Percentiles rank a stretch among this genome's conserved stretches.
phyloP scores from a whole-genome alignment of 1,284 basidiomycete genomes.

The Sanghuangporus weigelae region DNA sequence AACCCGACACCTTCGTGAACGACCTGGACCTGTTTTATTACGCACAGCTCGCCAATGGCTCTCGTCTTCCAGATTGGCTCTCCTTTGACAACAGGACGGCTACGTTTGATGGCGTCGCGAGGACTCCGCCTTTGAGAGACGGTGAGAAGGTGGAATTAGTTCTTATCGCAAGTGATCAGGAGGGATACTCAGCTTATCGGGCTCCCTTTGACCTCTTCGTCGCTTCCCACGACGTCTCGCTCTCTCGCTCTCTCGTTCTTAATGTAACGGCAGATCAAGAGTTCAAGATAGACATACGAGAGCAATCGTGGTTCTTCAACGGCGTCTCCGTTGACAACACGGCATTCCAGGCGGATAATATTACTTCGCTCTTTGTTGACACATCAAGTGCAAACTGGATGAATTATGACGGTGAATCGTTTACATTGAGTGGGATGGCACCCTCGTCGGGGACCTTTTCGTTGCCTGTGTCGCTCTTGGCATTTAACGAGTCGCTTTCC shows the following conservation, averaged over 20 bases:
- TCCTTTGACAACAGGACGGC: slow-evolving; percentile 59
- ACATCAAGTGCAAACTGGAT: slow-evolving; percentile 58
- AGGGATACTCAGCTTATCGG: slow-evolving; percentile 52
- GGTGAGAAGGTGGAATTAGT: slow-evolving; percentile 38
- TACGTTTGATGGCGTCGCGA: slow-evolving; percentile 75
- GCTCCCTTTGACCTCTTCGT: slow-evolving; percentile 54
- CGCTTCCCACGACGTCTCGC: slow-evolving; percentile 53
- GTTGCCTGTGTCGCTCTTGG: slow-evolving; percentile 58
- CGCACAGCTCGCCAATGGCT: slow-evolving; percentile 60
- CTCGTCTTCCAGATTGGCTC: slow-evolving; percentile 74
- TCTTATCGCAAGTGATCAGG: slow-evolving; percentile 60
- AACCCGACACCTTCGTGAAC: slow-evolving; percentile 57
- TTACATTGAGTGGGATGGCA: slow-evolving; percentile 60
- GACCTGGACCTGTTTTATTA: slow-evolving; percentile 52
- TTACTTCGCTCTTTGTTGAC: slow-evolving; percentile 50
- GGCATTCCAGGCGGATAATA: slow-evolving; percentile 46
- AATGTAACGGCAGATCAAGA: slow-evolving; percentile 44
- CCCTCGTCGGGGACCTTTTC: slow-evolving; percentile 32
- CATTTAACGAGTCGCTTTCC: slow-evolving; percentile 59
- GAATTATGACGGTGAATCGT: slow-evolving; percentile 48
- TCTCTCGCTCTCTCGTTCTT: slow-evolving; percentile 38
- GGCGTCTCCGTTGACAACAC: slow-evolving; percentile 59
- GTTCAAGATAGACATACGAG: slow-evolving; percentile 28
- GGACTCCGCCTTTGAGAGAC: slow-evolving; percentile 31
- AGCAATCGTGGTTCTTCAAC: slow-evolving; percentile 17